phyloP scores from a whole-genome alignment of 192 early-diverging fungal genomes.

The Rhizophagus prolifer region DNA sequence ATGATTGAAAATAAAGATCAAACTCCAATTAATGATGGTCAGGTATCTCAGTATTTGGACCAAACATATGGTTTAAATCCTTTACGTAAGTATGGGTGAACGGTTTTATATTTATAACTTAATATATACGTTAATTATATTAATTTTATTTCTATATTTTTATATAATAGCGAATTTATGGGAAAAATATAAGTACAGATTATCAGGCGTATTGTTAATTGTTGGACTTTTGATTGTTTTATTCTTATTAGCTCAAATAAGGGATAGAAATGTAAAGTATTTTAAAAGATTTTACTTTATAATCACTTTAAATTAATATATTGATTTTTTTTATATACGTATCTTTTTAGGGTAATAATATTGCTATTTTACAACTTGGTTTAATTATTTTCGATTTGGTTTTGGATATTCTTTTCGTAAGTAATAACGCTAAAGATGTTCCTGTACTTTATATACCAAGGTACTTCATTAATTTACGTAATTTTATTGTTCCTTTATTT shows the following conservation, averaged over 20 bases:
- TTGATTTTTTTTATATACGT: no score
- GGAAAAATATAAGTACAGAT: neutral
- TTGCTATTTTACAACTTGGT: slow-evolving; percentile 1
- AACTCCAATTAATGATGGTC: neutral
- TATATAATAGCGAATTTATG: slow-evolving; percentile 17
- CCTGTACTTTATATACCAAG: slow-evolving; percentile 6
- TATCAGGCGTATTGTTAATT: neutral
- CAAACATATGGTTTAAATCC: neutral
- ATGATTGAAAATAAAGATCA: neutral
- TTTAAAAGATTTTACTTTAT: neutral
- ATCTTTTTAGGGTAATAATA: neutral
- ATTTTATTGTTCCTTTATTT: neutral
- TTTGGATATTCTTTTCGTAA: slow-evolving; percentile 3
- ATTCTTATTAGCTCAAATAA: slow-evolving; percentile 10
- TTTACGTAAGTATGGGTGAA: neutral
- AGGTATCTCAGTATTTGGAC: neutral
- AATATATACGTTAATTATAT: neutral
- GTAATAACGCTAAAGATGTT: neutral
- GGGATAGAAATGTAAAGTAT: neutral
- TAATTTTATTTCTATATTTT: neutral
- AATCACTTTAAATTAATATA: neutral
- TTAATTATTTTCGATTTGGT: slow-evolving; percentile 9
- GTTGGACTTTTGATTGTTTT: slow-evolving; percentile 1
- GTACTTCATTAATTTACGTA: neutral
- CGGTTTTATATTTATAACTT: neutral